A percentile compares a stretch with the other conserved stretches of the same genome.
phyloP scores from a whole-genome alignment of 2,329 filamentous ascomycete species.

The Gyromitra esculenta region DNA sequence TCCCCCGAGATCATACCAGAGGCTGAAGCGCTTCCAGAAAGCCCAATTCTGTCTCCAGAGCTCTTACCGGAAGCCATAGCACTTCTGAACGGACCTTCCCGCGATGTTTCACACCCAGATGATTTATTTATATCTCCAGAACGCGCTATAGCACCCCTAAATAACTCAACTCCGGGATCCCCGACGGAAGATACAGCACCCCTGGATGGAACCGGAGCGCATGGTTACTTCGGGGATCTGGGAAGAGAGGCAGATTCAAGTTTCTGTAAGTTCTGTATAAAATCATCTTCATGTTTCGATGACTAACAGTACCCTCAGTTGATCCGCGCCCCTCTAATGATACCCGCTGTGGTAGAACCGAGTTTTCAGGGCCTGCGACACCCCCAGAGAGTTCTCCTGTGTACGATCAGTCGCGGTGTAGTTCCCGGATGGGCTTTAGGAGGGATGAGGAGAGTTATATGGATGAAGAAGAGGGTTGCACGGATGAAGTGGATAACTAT shows the following conservation, averaged over 20 bases:
- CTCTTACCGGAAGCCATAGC: neutral
- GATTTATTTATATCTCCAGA: constrained; percentile 3
- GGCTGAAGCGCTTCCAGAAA: neutral
- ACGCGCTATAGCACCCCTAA: constrained; percentile 1
- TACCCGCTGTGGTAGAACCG: neutral
- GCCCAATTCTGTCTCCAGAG: neutral
- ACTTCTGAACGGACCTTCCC: neutral
- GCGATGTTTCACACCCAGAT: neutral
- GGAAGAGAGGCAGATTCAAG: neutral
- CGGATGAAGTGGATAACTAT: neutral
- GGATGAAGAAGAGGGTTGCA: neutral
- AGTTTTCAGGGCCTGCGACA: constrained; percentile 6
- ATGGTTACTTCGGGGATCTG: neutral
- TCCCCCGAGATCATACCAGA: neutral
- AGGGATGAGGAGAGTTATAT: constrained; percentile 3
- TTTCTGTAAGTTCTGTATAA: constrained; percentile 6
- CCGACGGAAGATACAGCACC: constrained; percentile 2
- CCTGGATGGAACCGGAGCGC: constrained; percentile 5
- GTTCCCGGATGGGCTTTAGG: constrained; percentile 8
- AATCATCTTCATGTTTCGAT: constrained; percentile 2
- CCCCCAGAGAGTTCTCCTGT: neutral
- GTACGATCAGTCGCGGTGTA: constrained; percentile 1
- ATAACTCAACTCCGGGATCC: constrained; percentile 4
- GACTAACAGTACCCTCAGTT: constrained; percentile 9
- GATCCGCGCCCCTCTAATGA: constrained; percentile 4